A percentile compares a stretch with the other conserved stretches of the same genome.
These are phyloP conservation scores for Citeromyces matritensis DNA, from an alignment of 805 yeast genomes.

Conservation along the genomic window DNA sequence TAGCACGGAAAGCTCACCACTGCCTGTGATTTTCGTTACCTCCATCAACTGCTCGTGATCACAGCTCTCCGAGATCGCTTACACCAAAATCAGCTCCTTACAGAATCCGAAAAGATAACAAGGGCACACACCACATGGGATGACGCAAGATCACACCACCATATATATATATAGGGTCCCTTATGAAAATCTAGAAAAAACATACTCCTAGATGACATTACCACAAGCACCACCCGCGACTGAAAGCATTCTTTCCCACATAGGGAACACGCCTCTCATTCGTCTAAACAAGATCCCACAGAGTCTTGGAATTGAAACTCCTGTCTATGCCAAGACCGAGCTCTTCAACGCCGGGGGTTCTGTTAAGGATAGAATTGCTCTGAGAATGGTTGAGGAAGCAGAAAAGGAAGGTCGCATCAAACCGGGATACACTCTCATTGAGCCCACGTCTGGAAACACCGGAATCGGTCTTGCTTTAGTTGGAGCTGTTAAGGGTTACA, in stretches of 20 bases:
- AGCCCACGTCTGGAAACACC: constrained; percentile 85
- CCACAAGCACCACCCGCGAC: constrained; percentile 18
- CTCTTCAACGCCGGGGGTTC: constrained; percentile 84
- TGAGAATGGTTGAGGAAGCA: constrained; percentile 77
- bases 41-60: too few relatives aligned
- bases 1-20: too few relatives aligned
- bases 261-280: constrained; percentile 78
- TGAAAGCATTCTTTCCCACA: constrained; percentile 52
- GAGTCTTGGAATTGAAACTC: constrained; percentile 59
- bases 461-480: constrained; percentile 82
- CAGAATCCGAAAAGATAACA: not conserved
- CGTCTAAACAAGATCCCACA: constrained; percentile 65
- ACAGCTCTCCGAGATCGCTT: too few relatives aligned
- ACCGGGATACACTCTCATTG: constrained; percentile 72
- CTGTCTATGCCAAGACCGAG: constrained; percentile 61
- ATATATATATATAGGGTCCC: too few relatives aligned
- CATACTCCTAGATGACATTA: too few relatives aligned
- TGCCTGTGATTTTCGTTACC: too few relatives aligned
- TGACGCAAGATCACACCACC: too few relatives aligned
- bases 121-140: not conserved
- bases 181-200: too few relatives aligned
- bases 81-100: too few relatives aligned
- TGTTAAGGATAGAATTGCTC: constrained; percentile 79
- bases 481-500: constrained; percentile 78
- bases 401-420: constrained; percentile 63